These are phyloP conservation scores for Ramaria sp. DNA, from an alignment of 768 basidiomycete species.

Conservation along the genomic window DNA sequence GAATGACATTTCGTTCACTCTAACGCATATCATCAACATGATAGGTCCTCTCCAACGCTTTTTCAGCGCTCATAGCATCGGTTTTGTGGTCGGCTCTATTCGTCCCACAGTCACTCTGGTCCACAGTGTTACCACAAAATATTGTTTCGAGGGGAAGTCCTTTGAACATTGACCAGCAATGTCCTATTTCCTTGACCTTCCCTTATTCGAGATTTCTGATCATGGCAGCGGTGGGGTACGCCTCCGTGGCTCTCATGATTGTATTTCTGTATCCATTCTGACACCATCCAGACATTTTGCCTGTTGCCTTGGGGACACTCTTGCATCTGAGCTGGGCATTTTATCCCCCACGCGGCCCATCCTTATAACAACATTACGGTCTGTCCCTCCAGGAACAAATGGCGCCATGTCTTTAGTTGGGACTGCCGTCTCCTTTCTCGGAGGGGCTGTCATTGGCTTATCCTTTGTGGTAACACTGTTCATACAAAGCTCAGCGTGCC, in stretches of 20 bases:
- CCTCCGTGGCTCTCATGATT: conserved; percentile 9
- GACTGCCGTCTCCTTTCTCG: conserved; percentile 58
- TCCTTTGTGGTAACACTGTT: conserved; percentile 45
- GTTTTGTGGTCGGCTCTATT: conserved; percentile 56
- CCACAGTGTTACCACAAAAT: conserved; percentile 11
- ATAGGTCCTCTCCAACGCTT: conserved; percentile 58
- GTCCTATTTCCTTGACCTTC: conserved; percentile 39
- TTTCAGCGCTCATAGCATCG: conserved; percentile 48
- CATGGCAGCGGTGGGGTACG: conserved; percentile 57
- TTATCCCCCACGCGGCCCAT: conserved; percentile 57
- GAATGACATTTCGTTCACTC: background rate
- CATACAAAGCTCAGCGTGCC: conserved; percentile 51
- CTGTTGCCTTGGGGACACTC: conserved; percentile 84
- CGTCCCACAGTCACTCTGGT: conserved; percentile 27
- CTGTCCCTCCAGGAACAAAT: conserved; percentile 84
- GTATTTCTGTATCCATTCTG: background rate
- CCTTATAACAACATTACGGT: conserved; percentile 66
- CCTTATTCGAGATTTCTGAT: conserved; percentile 42
- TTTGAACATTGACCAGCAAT: conserved; percentile 44
- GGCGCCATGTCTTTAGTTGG: conserved; percentile 75
- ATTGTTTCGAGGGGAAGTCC: conserved; percentile 7
- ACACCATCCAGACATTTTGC: conserved; percentile 58
- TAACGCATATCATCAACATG: background rate
- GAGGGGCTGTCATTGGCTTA: conserved; percentile 64
- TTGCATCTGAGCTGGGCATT: conserved; percentile 90